Evolutionary conservation across 176 grass and related monocot species (phyloP), one percentile per base, ranked within the genome.

Genomic region (Triticum monococcum): DNA sequence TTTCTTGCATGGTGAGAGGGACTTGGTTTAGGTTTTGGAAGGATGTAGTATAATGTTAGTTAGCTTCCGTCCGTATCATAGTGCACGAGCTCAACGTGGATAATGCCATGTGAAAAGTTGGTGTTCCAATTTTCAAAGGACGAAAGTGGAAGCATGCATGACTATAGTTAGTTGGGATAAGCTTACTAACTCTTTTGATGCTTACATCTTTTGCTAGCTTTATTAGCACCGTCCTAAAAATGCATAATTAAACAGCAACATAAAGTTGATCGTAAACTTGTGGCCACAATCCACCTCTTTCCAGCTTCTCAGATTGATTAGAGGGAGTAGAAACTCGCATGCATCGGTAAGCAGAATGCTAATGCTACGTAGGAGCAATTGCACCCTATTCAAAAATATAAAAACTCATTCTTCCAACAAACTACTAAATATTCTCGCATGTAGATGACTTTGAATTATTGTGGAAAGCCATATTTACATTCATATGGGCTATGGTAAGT

Each of bases 41-140:
- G 20, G 41, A 64, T 31, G 25, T 75, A 75, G 36, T 75, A 25
- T 28, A 30, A 28, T 46, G 72, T 75, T 50, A 75, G 72, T 48
- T 75, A 75, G 45, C 83, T 77, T 36, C 28, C 60, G 37, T 66
- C 63, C 60, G 72, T 77, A 22, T 75, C 71, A 35, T 74, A 0
- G 18, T 48, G 83, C 83, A 78, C 43, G 43, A 28, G 62, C 72
- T 85, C 61, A 67, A 68, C 61, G 68, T 85, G 83, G 35, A 65
- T 13, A 85, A 56, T 38, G 72, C 43, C 28, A 26, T 78, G 31
- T 78, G 43, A 67, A 54, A 85, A 78, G 72, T 28, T 59, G 32
- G 13, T 17, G 38, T 32, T 64, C 31, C 8, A 18, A 75, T 26
- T 32, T 64, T n/a, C 8, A 8, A 75, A 77, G 52, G 83, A 85